Conservation (phyloP, 176 grass and related monocot genomes). For the Stipa capillata region DNA sequence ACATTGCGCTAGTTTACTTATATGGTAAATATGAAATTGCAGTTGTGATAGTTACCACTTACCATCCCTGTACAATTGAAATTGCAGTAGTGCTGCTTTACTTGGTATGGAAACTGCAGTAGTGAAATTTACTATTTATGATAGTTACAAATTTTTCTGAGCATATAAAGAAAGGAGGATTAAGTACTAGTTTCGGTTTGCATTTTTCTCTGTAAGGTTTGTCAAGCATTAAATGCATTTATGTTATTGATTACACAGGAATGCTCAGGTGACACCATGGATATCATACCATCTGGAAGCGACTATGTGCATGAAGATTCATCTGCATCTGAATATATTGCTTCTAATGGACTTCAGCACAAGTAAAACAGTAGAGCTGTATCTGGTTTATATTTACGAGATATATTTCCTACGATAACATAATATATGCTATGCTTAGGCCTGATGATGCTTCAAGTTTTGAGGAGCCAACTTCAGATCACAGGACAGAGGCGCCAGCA, state of each 20-base stretch:
- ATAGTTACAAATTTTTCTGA: background rate
- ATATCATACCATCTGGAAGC: conserved; percentile 38
- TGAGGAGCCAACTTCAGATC: conserved; percentile 25
- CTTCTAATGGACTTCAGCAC: conserved; percentile 39
- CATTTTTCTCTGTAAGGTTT: conserved; percentile 14
- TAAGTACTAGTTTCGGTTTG: background rate
- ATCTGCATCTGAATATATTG: conserved; percentile 43
- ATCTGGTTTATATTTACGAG: background rate
- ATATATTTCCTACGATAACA: background rate
- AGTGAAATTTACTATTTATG: background rate
- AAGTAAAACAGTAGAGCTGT: conserved; percentile 27
- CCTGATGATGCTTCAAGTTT: conserved; percentile 27
- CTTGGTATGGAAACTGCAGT: background rate
- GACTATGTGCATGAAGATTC: conserved; percentile 43
- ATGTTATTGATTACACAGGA: conserved; percentile 16
- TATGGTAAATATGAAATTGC: background rate
- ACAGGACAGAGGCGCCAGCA: conserved; percentile 16
- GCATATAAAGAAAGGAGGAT: background rate
- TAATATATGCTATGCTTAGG: conserved; percentile 16
- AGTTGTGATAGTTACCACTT: background rate
- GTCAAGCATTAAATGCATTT: conserved; percentile 5
- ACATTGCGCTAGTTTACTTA: background rate
- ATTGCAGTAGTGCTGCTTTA: background rate
- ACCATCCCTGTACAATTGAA: background rate
- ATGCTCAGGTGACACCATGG: conserved; percentile 30